Conservation (phyloP, 352 stramenopile species). For the Phytophthora syringae region DNA sequence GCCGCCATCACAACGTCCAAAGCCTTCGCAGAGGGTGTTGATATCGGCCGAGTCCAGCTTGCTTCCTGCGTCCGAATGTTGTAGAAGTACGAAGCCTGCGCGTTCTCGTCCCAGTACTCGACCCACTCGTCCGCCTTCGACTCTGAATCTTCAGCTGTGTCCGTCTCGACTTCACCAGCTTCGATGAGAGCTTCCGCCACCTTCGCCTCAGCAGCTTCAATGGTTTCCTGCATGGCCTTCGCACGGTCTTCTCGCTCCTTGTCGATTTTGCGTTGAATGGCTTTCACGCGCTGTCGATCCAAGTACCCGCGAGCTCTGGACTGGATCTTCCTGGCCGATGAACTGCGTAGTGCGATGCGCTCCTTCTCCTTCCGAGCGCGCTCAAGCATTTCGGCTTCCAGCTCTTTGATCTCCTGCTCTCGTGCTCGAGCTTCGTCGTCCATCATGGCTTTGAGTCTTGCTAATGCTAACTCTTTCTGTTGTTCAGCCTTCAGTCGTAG, state of each 20-base stretch:
- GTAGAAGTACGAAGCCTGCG: conserved; percentile 90
- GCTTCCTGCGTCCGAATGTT: conserved; percentile 89
- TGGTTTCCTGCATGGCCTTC: conserved; percentile 58
- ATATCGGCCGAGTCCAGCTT: conserved; percentile 78
- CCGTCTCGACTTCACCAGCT: conserved; percentile 17
- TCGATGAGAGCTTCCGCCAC: conserved; percentile 49
- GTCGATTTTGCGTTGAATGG: conserved; percentile 71
- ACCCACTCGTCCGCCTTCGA: conserved; percentile 76
- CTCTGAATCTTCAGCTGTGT: conserved; percentile 8
- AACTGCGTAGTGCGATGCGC: conserved; percentile 53
- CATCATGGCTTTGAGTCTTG: conserved; percentile 71
- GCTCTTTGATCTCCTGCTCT: conserved; percentile 75
- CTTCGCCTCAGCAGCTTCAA: conserved; percentile 68
- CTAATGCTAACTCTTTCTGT: conserved; percentile 73
- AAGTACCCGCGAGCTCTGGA: conserved; percentile 60
- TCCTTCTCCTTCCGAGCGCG: conserved; percentile 72
- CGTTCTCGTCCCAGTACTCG: conserved; percentile 92
- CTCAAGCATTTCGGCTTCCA: conserved; percentile 82
- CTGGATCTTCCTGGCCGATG: conserved; percentile 66
- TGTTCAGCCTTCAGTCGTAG: conserved; percentile 61
- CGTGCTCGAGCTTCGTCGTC: conserved; percentile 67
- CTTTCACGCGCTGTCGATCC: conserved; percentile 56
- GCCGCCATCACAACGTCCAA: conserved; percentile 46
- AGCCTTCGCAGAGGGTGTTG: conserved; percentile 41
- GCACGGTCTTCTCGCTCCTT: conserved; percentile 65